A percentile compares a stretch with the other conserved stretches of the same genome.
Conservation (phyloP, 768 basidiomycete species). For the Boletus subcaerulescens region DNA sequence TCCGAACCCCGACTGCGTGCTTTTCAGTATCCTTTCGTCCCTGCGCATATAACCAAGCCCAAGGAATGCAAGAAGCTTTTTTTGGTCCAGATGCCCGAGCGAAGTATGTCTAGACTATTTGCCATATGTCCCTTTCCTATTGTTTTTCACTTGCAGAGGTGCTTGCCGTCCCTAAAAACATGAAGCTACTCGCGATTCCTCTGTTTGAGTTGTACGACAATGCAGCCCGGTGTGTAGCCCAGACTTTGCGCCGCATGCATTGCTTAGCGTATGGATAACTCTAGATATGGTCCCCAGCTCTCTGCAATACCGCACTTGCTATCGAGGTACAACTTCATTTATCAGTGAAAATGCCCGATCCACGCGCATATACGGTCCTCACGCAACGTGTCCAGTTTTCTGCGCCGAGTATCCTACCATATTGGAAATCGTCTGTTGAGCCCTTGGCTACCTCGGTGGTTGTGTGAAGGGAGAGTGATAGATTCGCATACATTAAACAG, state of each 20-base stretch:
- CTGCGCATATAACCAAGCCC: slow-evolving; percentile 94
- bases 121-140: not conserved
- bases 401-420: not conserved
- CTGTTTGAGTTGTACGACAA: slow-evolving; percentile 98
- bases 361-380: not conserved
- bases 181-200: slow-evolving; percentile 97
- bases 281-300: slow-evolving; percentile 86
- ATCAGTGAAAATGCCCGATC: slow-evolving; percentile 43
- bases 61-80: slow-evolving; percentile 98
- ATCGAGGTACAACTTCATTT: slow-evolving; percentile 83
- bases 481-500: not conserved
- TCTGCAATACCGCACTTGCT: slow-evolving; percentile 92
- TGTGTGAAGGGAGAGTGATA: not conserved
- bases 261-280: not conserved
- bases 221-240: slow-evolving; percentile 64
- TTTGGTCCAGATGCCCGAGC: slow-evolving; percentile 92
- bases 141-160: slow-evolving; percentile 57
- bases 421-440: not conserved
- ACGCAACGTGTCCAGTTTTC: not conserved
- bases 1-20: not conserved
- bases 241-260: not conserved
- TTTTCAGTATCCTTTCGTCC: slow-evolving; percentile 84
- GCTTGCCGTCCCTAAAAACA: slow-evolving; percentile 95
- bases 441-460: too few species aligned
- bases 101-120: slow-evolving; percentile 54